Conservation (phyloP, 805 yeast species). For the Candida peoriensis region DNA sequence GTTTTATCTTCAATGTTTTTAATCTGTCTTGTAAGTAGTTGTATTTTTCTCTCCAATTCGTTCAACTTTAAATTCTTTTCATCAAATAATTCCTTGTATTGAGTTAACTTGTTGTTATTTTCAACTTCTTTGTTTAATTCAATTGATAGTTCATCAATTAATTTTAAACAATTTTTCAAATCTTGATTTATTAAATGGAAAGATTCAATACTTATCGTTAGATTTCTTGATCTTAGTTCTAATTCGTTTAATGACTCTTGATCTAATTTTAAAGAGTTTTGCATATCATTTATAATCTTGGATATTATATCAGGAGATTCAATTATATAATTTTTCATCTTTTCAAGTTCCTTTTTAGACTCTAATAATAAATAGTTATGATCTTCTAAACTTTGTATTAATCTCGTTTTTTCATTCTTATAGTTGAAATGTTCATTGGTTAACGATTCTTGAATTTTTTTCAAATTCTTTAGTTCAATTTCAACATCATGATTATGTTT, state of each 20-base stretch:
- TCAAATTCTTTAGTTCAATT: constrained; percentile 53
- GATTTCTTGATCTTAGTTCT: constrained; percentile 45
- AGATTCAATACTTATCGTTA: constrained; percentile 52
- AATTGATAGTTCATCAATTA: constrained; percentile 17
- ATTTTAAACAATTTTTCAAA: constrained; percentile 15
- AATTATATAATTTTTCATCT: constrained; percentile 52
- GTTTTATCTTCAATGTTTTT: constrained; percentile 37
- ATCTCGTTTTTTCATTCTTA: constrained; percentile 53
- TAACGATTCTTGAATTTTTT: constrained; percentile 56
- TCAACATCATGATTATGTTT: constrained; percentile 54
- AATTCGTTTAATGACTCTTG: constrained; percentile 33
- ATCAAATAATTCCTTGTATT: constrained; percentile 15
- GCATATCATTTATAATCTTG: constrained; percentile 49
- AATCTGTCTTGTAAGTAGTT: constrained; percentile 34
- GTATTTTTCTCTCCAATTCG: constrained; percentile 33
- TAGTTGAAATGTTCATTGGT: constrained; percentile 59
- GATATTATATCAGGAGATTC: constrained; percentile 54
- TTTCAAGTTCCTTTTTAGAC: constrained; percentile 52
- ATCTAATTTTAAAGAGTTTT: constrained; percentile 37
- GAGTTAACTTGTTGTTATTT: constrained; percentile 11
- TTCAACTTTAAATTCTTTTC: constrained; percentile 18
- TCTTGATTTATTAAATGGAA: constrained; percentile 34
- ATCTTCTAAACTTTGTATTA: constrained; percentile 57
- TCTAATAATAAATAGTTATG: constrained; percentile 53
- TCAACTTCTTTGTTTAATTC: constrained; percentile 15